Evolutionary conservation across 2,329 filamentous ascomycete genomes (phyloP), one percentile per base, ranked within the genome.

Genomic region (Fusarium sp.): DNA sequence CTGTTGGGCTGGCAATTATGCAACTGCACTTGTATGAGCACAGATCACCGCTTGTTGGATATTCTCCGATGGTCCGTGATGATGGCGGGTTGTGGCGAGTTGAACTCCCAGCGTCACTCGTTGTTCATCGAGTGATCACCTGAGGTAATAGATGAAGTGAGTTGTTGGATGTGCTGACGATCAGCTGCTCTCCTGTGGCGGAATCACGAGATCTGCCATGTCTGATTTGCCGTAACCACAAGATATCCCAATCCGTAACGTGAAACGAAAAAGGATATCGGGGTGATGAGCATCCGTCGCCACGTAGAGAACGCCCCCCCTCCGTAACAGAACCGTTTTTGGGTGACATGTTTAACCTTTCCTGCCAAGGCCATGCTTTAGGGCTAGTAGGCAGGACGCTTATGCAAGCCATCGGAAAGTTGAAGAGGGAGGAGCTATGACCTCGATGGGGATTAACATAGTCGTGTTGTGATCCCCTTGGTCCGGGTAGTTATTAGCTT

Each of bases 401-500:
- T 62, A 62, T 62, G 56, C 62, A 64, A 64, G 62, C 37, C 63
- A 29, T 24, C 47, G 45, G 64, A 34, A 34, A 29, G 47, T 45
- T 42, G 31, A 64, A 22, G 29, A 65, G 29, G 29, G 10, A 27
- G 45, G 29, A 68, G 52, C 67, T 69, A 60, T 72, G 67, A 54
- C 64, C 61, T 68, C 29, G 31, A 20, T 29, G 10, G 5, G 64
- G 16, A 58, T 50, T 38, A 35, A 11, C 22, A 71, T 59, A 27
- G 24, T 27, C 31, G 2, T 24, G 8, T n/a, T 42, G 5, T 18
- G 29, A 64, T 52, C 52, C 42, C 50, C 40, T 64, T 67, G 65
- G 65, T 64, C 24, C 6, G 18, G 20, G 14, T 50, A 24, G 22
- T 20, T 31, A 56, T 73, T 75, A 67, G 69, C 65, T 72, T 73